Percentiles rank a stretch among this genome's conserved stretches.
Evolutionary conservation across 192 early-diverging fungal genomes (phyloP).

Genomic region (Coemansia sp.): DNA sequence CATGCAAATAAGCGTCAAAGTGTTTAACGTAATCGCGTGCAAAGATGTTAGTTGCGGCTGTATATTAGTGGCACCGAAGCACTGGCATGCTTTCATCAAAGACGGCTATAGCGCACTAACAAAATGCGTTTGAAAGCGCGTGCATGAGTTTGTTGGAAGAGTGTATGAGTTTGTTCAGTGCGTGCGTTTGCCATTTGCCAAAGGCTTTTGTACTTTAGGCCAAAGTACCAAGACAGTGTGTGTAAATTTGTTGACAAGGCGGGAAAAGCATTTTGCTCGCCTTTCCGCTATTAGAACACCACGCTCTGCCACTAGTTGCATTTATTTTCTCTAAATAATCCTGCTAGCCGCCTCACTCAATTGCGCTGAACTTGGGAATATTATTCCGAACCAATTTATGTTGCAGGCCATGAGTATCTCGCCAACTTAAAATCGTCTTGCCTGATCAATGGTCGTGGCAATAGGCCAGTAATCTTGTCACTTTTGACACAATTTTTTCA

Average conservation of each 20-base stretch:
- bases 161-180: not conserved
- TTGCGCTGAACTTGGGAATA: not conserved
- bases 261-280: not conserved
- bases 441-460: not conserved
- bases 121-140: not conserved
- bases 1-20: not conserved
- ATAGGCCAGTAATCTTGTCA: not conserved
- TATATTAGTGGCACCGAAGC: not conserved
- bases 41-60: not conserved
- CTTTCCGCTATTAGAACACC: not conserved
- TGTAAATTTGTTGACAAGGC: not conserved
- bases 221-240: not conserved
- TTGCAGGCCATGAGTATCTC: not conserved
- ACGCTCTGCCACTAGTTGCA: no score
- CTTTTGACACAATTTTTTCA: not conserved
- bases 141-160: not conserved
- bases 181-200: not conserved
- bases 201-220: not conserved
- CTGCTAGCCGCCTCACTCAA: not conserved
- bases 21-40: not conserved
- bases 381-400: not conserved
- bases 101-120: not conserved
- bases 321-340: not conserved
- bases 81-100: not conserved
- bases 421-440: not conserved